A percentile compares a stretch with the other conserved stretches of the same genome.
Conservation (phyloP, 495 filamentous ascomycete species). For the Trypethelium eluteriae region DNA sequence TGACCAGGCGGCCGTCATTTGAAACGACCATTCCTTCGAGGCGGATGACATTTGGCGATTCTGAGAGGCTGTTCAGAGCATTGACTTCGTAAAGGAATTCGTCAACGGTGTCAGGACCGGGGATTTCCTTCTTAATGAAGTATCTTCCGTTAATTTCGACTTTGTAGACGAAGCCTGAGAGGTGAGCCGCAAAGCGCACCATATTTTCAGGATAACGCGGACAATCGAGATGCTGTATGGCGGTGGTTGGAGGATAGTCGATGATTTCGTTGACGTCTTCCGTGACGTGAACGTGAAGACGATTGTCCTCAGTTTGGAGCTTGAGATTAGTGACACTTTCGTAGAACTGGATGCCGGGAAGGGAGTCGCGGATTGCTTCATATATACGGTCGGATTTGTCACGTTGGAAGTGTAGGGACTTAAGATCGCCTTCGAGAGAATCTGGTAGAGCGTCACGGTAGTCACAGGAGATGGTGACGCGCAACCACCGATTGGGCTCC, state of each 20-base stretch:
- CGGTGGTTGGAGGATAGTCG: conserved; percentile 66
- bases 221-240: conserved; percentile 68
- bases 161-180: conserved; percentile 97
- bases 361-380: conserved; percentile 86
- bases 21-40: conserved; percentile 88
- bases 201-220: conserved; percentile 61
- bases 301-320: conserved; percentile 78
- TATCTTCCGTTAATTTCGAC: conserved; percentile 59
- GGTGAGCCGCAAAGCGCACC: conserved; percentile 78
- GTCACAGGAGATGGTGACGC: conserved; percentile 89
- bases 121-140: conserved; percentile 97
- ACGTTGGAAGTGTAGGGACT: conserved; percentile 69
- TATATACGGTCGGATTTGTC: conserved; percentile 95
- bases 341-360: conserved; percentile 89
- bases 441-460: conserved; percentile 74
- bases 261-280: conserved; percentile 96
- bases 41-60: conserved; percentile 69
- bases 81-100: conserved; percentile 98
- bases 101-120: conserved; percentile 89
- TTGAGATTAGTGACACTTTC: conserved; percentile 94
- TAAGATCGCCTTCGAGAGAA: conserved; percentile 79
- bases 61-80: conserved; percentile 70
- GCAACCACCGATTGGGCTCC: conserved; percentile 66
- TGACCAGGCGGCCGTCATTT: conserved; percentile 64
- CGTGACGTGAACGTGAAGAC: conserved; percentile 94